A percentile compares a stretch with the other conserved stretches of the same genome.
Evolutionary conservation across 495 filamentous ascomycete genomes (phyloP).

Genomic region (Cenococcum geophilum): DNA sequence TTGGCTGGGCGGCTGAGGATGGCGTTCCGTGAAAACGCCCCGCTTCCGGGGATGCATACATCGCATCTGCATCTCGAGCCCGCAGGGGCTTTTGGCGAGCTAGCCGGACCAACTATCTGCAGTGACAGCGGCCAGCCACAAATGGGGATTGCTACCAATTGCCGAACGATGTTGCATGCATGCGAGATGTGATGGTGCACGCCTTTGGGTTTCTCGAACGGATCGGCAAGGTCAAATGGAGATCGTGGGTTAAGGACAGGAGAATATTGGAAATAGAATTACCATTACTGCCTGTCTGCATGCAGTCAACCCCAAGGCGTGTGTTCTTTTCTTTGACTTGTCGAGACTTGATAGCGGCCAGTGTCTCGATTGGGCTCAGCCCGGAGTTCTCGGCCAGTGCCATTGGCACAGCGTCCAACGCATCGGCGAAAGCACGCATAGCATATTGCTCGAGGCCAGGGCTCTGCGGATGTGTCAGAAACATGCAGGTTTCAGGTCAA

Average conservation of each 20-base stretch:
- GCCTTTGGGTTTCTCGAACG: constrained; percentile 1
- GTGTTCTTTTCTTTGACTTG: constrained; percentile 87
- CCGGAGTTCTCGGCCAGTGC: constrained; percentile 96
- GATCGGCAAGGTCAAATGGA: constrained; percentile 1
- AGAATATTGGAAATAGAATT: constrained; percentile 31
- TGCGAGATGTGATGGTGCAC: not conserved
- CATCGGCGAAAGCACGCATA: constrained; percentile 96
- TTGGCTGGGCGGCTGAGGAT: not conserved
- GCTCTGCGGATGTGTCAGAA: constrained; percentile 47
- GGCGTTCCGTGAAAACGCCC: constrained; percentile 6
- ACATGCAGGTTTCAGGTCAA: constrained; percentile 11
- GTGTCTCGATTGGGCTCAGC: constrained; percentile 87
- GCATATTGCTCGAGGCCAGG: constrained; percentile 96
- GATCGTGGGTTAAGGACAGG: not conserved
- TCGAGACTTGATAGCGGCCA: constrained; percentile 89
- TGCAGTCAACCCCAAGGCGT: constrained; percentile 92
- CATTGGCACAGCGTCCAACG: constrained; percentile 92
- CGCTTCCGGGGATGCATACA: not conserved
- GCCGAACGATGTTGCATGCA: not conserved
- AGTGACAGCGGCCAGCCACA: constrained; percentile 4
- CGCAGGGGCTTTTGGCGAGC: not conserved
- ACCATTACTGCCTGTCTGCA: constrained; percentile 87
- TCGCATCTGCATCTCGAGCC: not conserved
- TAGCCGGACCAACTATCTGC: constrained; percentile 11
- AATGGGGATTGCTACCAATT: too few species aligned